Percentiles rank a stretch among this genome's conserved stretches.
Conservation (phyloP, 768 basidiomycete species). For the Hygrocybe punicea region DNA sequence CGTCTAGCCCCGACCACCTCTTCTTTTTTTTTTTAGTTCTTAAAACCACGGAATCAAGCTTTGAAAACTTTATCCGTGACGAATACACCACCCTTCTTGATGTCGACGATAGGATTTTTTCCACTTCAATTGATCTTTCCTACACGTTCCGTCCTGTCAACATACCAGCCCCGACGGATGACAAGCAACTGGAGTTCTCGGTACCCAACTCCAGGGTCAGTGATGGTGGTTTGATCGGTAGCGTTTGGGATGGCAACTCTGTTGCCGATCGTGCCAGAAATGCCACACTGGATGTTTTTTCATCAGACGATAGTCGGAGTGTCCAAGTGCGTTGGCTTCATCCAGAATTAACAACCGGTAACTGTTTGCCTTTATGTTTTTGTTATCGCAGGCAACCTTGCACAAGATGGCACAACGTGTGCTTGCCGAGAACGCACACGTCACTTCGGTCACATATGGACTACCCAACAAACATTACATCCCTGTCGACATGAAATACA, state of each 20-base stretch:
- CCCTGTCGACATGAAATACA: conserved; percentile 76
- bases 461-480: conserved; percentile 96
- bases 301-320: conserved; percentile 83
- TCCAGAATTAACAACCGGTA: neutral
- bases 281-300: conserved; percentile 77
- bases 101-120: conserved; percentile 87
- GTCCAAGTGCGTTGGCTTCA: conserved; percentile 62
- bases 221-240: conserved; percentile 40
- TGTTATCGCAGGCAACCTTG: conserved; percentile 71
- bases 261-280: conserved; percentile 53
- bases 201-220: conserved; percentile 23
- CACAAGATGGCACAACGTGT: conserved; percentile 84
- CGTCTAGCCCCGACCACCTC: neutral
- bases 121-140: conserved; percentile 75
- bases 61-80: conserved; percentile 76
- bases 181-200: conserved; percentile 48
- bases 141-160: conserved; percentile 59
- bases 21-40: conserved; percentile 54
- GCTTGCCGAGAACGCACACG: conserved; percentile 57
- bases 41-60: conserved; percentile 85
- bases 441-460: conserved; percentile 62
- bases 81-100: conserved; percentile 84
- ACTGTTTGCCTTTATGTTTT: neutral
- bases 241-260: conserved; percentile 55
- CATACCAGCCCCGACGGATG: conserved; percentile 49